Percentiles rank a stretch among this genome's conserved stretches.
Conservation (phyloP, 495 filamentous ascomycete genomes). For the Friedmanniomyces endolithicus region DNA sequence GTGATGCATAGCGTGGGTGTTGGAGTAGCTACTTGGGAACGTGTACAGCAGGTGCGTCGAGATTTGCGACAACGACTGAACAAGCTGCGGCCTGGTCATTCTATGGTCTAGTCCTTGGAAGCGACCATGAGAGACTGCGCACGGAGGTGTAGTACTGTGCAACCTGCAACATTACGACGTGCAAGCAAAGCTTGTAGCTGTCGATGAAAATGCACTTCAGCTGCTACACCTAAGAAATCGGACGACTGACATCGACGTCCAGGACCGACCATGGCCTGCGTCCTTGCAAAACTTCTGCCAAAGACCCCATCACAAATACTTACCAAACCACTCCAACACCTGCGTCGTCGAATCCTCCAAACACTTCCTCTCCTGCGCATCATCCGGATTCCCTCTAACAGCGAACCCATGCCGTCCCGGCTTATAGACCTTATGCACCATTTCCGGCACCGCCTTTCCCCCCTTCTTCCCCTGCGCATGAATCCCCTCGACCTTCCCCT, state of each 20-base stretch:
- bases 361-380: constrained; percentile 24
- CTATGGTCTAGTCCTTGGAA: no score
- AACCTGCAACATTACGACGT: no score
- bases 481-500: background rate
- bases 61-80: no score
- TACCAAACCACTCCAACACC: constrained; percentile 26
- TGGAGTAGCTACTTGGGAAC: background rate
- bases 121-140: no score
- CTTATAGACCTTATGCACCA: constrained; percentile 29
- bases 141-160: no score
- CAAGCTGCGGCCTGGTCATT: no score
- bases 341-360: constrained; percentile 29
- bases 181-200: no score
- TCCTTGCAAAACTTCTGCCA: background rate
- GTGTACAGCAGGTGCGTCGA: constrained; percentile 29
- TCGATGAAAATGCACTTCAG: no score
- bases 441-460: constrained; percentile 23
- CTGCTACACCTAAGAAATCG: no score
- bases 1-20: no score
- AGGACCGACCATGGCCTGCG: no score
- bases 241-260: no score
- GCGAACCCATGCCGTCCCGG: constrained; percentile 33
- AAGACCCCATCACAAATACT: constrained; percentile 18
- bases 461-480: constrained; percentile 14
- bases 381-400: constrained; percentile 28